phyloP scores from a whole-genome alignment of 2,329 filamentous ascomycete species.

The Trichoderma sp. region DNA sequence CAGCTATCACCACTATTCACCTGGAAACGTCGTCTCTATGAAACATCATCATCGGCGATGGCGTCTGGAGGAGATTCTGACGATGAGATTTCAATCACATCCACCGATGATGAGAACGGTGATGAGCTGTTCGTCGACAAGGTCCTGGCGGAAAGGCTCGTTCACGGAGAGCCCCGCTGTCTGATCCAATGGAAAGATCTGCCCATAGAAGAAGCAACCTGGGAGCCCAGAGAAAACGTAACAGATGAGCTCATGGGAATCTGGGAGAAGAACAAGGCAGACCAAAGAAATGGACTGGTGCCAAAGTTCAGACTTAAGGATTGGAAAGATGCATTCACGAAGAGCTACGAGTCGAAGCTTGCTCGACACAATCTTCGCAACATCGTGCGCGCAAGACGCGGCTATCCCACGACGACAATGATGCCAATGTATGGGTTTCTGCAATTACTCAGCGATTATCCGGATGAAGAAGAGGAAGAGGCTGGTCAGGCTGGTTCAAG shows the following conservation, averaged over 20 bases:
- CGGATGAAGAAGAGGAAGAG: background rate
- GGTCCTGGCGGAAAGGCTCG: slow-evolving; percentile 50
- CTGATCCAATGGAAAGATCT: slow-evolving; percentile 43
- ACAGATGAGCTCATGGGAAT: slow-evolving; percentile 39
- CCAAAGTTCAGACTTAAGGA: slow-evolving; percentile 41
- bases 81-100: slow-evolving; percentile 37
- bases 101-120: slow-evolving; percentile 35
- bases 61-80: slow-evolving; percentile 12
- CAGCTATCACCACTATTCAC: background rate
- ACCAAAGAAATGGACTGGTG: slow-evolving; percentile 35
- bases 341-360: slow-evolving; percentile 33
- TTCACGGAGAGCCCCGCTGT: slow-evolving; percentile 33
- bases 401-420: slow-evolving; percentile 33
- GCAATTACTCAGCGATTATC: background rate
- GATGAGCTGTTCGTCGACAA: slow-evolving; percentile 53
- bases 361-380: slow-evolving; percentile 48
- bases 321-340: slow-evolving; percentile 39
- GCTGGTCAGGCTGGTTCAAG: background rate
- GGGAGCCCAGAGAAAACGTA: slow-evolving; percentile 53
- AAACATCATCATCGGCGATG: background rate
- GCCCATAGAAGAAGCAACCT: slow-evolving; percentile 41
- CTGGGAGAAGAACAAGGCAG: slow-evolving; percentile 46
- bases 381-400: slow-evolving; percentile 42
- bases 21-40: background rate
- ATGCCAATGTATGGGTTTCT: background rate